These are phyloP conservation scores for Magnolia officinalis DNA, from an alignment of 164 flowering plant species.

Conservation along the genomic window DNA sequence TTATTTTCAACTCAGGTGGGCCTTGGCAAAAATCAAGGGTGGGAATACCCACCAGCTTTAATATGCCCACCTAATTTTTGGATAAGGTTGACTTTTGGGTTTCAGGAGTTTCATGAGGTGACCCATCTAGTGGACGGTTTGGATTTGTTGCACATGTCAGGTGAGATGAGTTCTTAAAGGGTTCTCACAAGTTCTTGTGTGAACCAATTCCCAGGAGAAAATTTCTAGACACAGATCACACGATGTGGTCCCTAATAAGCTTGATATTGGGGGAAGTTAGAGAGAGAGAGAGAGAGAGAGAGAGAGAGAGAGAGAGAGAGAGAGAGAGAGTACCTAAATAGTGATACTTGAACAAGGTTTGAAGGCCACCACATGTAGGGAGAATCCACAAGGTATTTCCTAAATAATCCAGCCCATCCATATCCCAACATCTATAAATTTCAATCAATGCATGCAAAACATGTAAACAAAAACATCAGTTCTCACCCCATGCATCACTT, in stretches of 20 bases:
- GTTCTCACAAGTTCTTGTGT: no score
- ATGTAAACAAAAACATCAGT: background rate
- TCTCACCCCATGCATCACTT: background rate
- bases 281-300: constrained; percentile 4
- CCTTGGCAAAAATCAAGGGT: no score
- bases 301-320: constrained; percentile 5
- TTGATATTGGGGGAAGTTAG: background rate
- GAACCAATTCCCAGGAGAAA: no score
- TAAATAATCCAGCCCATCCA: constrained; percentile 14
- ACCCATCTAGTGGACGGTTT: no score
- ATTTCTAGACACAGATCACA: background rate
- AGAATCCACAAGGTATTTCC: constrained; percentile 8
- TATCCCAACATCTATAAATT: constrained; percentile 9
- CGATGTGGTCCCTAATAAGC: background rate
- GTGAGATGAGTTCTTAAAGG: no score
- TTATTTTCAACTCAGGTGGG: no score
- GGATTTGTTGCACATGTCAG: no score
- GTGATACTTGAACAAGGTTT: constrained; percentile 11
- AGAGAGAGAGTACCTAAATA: constrained; percentile 11
- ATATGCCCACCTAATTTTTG: no score
- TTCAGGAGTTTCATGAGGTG: no score
- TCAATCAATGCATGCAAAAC: background rate
- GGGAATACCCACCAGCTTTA: no score
- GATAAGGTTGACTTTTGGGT: no score
- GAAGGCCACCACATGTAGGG: constrained; percentile 20